phyloP scores from a whole-genome alignment of 108 stramenopile species.

The Conticribra weissflogii region DNA sequence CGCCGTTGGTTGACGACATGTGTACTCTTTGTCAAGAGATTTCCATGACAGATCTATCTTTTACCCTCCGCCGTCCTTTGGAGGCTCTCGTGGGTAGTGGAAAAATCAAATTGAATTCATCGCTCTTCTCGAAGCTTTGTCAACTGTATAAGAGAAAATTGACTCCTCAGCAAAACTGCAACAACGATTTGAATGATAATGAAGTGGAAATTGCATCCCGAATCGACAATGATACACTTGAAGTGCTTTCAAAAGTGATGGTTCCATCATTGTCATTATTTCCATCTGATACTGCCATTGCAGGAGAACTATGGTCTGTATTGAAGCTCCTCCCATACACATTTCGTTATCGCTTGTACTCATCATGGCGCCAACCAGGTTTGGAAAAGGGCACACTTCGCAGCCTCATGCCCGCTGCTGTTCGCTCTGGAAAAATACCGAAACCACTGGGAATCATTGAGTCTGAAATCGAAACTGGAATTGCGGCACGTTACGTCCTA shows the following conservation, averaged over 20 bases:
- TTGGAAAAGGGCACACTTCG: constrained; percentile 66
- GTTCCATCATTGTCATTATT: constrained; percentile 76
- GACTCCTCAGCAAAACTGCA: background rate
- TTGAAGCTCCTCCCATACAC: constrained; percentile 64
- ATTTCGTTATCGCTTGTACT: constrained; percentile 76
- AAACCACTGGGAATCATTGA: constrained; percentile 68
- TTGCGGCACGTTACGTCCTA: constrained; percentile 68
- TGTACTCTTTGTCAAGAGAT: constrained; percentile 9
- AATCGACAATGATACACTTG: constrained; percentile 39
- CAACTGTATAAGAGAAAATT: constrained; percentile 36
- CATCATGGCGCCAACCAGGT: constrained; percentile 69
- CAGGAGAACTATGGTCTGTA: constrained; percentile 75
- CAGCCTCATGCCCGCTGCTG: constrained; percentile 15
- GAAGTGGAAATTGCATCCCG: constrained; percentile 21
- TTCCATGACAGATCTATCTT: constrained; percentile 29
- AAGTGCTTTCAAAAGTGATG: constrained; percentile 56
- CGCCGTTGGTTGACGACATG: background rate
- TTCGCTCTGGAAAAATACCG: constrained; percentile 24
- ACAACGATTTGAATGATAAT: background rate
- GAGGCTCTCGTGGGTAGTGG: constrained; percentile 51
- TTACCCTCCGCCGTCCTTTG: constrained; percentile 27
- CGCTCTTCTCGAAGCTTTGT: constrained; percentile 70
- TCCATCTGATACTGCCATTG: constrained; percentile 63
- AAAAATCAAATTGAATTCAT: constrained; percentile 53
- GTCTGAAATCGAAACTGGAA: constrained; percentile 80